A percentile compares a stretch with the other conserved stretches of the same genome.
phyloP scores from a whole-genome alignment of 805 yeast species.

The Candida maris region DNA sequence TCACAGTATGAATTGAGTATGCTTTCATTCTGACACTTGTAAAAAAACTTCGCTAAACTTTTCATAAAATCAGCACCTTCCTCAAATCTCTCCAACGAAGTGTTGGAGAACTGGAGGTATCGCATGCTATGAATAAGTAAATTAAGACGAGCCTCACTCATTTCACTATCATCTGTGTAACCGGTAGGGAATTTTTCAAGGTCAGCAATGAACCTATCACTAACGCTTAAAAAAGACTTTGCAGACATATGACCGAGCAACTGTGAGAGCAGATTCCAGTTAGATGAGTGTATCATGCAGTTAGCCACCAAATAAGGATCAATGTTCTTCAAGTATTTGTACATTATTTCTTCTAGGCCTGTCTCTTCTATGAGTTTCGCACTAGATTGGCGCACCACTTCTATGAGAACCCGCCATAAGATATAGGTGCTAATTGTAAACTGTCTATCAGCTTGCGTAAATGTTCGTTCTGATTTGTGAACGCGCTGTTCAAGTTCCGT shows the following conservation, averaged over 20 bases:
- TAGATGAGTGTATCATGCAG: constrained; percentile 77
- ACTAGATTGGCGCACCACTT: constrained; percentile 84
- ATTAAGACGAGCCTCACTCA: constrained; percentile 52
- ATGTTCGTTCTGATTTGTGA: constrained; percentile 54
- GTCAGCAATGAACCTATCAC: constrained; percentile 91
- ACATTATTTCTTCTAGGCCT: constrained; percentile 87
- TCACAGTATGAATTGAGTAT: constrained; percentile 80
- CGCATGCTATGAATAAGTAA: constrained; percentile 90
- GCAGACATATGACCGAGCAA: constrained; percentile 88
- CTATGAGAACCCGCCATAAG: constrained; percentile 86
- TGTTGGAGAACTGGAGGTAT: constrained; percentile 69
- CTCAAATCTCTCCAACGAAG: constrained; percentile 86
- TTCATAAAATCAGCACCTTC: constrained; percentile 89
- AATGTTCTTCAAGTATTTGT: constrained; percentile 80
- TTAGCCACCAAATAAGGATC: constrained; percentile 70
- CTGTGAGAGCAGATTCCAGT: constrained; percentile 90
- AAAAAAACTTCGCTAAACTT: constrained; percentile 81
- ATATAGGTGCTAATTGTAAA: constrained; percentile 84
- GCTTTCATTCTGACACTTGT: constrained; percentile 57
- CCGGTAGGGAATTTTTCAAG: constrained; percentile 72
- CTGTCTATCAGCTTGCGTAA: constrained; percentile 81
- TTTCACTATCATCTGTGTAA: constrained; percentile 32
- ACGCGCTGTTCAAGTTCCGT: constrained; percentile 25
- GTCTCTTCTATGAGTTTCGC: constrained; percentile 72
- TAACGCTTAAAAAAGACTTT: constrained; percentile 77